Evolutionary conservation across 2,329 filamentous ascomycete species (phyloP), one percentile per base, ranked within the genome.

Genomic region (Ophiostoma ips): DNA sequence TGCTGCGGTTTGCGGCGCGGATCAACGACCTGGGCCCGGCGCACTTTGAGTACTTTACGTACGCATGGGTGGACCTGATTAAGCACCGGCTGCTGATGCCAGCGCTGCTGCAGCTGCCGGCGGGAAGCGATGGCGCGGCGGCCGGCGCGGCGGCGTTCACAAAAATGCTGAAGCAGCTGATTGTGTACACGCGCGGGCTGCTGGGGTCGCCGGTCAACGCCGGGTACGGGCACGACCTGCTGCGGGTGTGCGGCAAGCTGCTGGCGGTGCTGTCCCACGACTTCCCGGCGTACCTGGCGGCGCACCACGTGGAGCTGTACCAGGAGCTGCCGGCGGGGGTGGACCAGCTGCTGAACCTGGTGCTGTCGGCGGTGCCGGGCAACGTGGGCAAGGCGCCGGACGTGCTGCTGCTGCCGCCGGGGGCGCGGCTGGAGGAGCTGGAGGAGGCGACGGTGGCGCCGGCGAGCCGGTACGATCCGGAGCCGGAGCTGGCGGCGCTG

Each of bases 191-290:
- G 31, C 83, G 85, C 30, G 83, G 90, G 57, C 76, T 94, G 53
- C 71, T 95, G 55, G 19, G 92, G 54, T 71, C 95, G 56, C 38
- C 48, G 12, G 81, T 81, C 52, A 74, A 87, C 15, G 73, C 81
- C 3, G 71, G 78, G 33, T 74, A 85, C 47, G 79, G 82, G 33
- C 89, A 87, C 62, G 86, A 90, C 50, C 78, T 94, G 54, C 95
- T 95, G 64, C 82, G 87, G 53, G 87, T 83, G 9, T 79, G 85
- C 1, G 70, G 94, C 45, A 88, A 94, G 61, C 77, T 95, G 53
- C 69, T 96, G 50, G 70, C 94, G 33, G 76, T 94, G 48, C 70
- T 98, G 49, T 86, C 95, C 58, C 92, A 96, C 61, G 92, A 98
- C 64, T 96, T 87, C 65, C 85, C 90, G 0, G 88, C 95, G 51